These are phyloP conservation scores for Rhizoctonia solani DNA, from an alignment of 1,284 basidiomycete species.

Conservation along the genomic window DNA sequence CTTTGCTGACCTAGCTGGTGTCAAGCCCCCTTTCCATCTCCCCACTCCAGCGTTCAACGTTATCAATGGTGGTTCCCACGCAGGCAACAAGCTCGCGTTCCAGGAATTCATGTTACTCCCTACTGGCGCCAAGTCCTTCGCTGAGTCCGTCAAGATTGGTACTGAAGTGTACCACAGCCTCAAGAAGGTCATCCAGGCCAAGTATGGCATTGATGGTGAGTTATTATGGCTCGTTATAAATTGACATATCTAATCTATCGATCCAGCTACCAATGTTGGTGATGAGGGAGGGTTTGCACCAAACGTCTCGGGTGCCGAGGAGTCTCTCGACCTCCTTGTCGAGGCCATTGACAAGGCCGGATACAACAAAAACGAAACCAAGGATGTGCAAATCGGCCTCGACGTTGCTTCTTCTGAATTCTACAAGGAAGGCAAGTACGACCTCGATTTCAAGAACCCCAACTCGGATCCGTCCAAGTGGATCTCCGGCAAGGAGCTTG, in stretches of 20 bases:
- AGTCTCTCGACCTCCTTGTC: constrained; percentile 93
- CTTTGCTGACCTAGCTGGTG: constrained; percentile 92
- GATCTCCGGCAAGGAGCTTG: constrained; percentile 92
- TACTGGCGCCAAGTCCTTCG: constrained; percentile 88
- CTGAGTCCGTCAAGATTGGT: constrained; percentile 98
- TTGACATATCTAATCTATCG: constrained; percentile 2
- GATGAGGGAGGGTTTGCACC: constrained; percentile 99
- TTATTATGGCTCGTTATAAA: constrained; percentile 19
- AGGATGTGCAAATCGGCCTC: constrained; percentile 90
- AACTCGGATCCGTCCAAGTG: constrained; percentile 97
- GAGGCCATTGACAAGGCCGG: constrained; percentile 98
- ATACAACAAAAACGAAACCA: constrained; percentile 79
- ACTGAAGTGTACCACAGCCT: constrained; percentile 98
- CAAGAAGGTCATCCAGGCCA: constrained; percentile 99
- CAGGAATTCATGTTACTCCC: constrained; percentile 99
- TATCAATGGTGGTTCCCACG: constrained; percentile 99
- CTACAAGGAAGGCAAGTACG: constrained; percentile 99
- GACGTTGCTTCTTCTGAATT: constrained; percentile 99
- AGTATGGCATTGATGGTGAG: constrained; percentile 98
- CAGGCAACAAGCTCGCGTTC: constrained; percentile 99
- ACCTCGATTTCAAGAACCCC: constrained; percentile 99
- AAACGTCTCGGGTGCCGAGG: constrained; percentile 95
- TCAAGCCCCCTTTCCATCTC: constrained; percentile 90
- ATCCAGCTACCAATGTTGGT: constrained; percentile 93
- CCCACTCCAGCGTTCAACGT: constrained; percentile 97